Conservation (phyloP, 441 rosid genomes). For the Arabidopsis lyrata region DNA sequence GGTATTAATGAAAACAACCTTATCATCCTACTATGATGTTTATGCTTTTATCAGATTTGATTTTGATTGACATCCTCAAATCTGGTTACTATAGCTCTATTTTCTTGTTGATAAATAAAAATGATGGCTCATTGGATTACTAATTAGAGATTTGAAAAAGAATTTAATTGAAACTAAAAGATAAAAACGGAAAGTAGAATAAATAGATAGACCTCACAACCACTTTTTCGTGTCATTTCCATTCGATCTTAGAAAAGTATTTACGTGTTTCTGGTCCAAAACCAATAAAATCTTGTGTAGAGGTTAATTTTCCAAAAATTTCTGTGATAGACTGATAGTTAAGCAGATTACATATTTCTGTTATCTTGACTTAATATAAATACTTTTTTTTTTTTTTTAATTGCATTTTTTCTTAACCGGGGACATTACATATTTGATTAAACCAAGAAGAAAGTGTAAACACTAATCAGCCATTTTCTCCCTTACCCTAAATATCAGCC, state of each 20-base stretch:
- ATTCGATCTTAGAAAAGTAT: neutral
- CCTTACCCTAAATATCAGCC: constrained; percentile 35
- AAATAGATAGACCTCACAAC: neutral
- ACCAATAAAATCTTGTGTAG: neutral
- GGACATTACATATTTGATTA: neutral
- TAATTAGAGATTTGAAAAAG: neutral
- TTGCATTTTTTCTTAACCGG: neutral
- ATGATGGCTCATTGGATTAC: neutral
- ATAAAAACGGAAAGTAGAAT: too few species aligned
- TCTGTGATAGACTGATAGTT: too few species aligned
- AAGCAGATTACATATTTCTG: too few species aligned
- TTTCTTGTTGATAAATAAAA: neutral
- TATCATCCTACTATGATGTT: constrained; percentile 34
- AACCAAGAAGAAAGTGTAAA: constrained; percentile 6
- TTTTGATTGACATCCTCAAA: constrained; percentile 23
- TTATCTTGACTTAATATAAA: too few species aligned
- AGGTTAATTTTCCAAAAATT: neutral
- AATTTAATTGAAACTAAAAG: neutral
- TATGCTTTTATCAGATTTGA: constrained; percentile 25
- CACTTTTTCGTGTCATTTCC: constrained; percentile 4
- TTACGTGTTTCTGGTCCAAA: neutral
- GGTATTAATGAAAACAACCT: constrained; percentile 13
- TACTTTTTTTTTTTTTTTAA: too few species aligned
- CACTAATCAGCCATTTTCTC: constrained; percentile 23
- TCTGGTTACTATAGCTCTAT: neutral